A percentile compares a stretch with the other conserved stretches of the same genome.
phyloP scores from a whole-genome alignment of 2,329 filamentous ascomycete genomes.

The Colletotrichum sp. region DNA sequence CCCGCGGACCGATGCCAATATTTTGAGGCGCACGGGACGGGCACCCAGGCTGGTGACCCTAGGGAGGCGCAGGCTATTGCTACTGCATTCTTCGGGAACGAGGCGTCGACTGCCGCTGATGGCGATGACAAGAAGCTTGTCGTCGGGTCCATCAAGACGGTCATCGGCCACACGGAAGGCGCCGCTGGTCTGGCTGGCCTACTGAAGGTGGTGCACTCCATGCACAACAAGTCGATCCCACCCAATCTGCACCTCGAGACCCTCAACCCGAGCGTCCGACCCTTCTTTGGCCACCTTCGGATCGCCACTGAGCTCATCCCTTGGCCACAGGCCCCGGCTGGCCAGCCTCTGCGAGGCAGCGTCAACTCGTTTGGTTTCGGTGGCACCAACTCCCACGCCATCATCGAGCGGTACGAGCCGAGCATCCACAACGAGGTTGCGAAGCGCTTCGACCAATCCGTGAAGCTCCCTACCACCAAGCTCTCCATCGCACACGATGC shows the following conservation, averaged over 20 bases:
- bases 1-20: slow-evolving; percentile 40
- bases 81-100: slow-evolving; percentile 31
- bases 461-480: background rate
- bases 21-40: slow-evolving; percentile 52
- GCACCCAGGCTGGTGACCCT: slow-evolving; percentile 33
- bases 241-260: slow-evolving; percentile 23
- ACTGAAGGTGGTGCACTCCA: slow-evolving; percentile 20
- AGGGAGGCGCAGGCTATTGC: slow-evolving; percentile 28
- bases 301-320: slow-evolving; percentile 29
- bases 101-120: slow-evolving; percentile 24
- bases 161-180: slow-evolving; percentile 24
- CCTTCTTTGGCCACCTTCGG: slow-evolving; percentile 24
- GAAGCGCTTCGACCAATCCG: background rate
- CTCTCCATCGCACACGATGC: background rate
- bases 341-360: slow-evolving; percentile 25
- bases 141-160: slow-evolving; percentile 30
- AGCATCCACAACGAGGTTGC: slow-evolving; percentile 12
- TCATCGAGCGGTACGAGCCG: slow-evolving; percentile 23
- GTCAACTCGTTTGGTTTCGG: slow-evolving; percentile 28
- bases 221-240: slow-evolving; percentile 23
- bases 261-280: slow-evolving; percentile 24
- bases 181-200: slow-evolving; percentile 25
- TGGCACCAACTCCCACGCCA: slow-evolving; percentile 26
- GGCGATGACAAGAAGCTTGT: slow-evolving; percentile 23
- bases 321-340: slow-evolving; percentile 28